Evolutionary conservation across 495 filamentous ascomycete species (phyloP).

Genomic region (Lasiosphaeria miniovina): DNA sequence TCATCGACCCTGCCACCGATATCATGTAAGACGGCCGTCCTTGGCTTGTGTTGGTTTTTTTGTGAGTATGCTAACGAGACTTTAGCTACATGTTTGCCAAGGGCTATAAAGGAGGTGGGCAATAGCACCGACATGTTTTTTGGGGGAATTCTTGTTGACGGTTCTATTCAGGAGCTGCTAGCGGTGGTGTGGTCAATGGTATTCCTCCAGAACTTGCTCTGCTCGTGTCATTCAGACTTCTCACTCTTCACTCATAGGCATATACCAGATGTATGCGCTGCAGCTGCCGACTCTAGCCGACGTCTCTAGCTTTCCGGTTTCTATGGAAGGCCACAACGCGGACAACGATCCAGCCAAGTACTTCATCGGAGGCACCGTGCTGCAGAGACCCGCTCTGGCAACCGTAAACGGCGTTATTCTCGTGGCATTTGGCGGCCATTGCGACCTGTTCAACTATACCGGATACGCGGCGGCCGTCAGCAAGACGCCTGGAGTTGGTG

Average conservation of each 20-base stretch:
- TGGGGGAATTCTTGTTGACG: no score
- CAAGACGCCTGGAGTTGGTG: slow-evolving; percentile 28
- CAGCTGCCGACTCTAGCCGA: slow-evolving; percentile 35
- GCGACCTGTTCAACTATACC: slow-evolving; percentile 48
- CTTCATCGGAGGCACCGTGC: slow-evolving; percentile 42
- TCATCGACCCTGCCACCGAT: slow-evolving; percentile 36
- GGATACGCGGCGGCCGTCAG: slow-evolving; percentile 38
- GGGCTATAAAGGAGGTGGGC: slow-evolving; percentile 28
- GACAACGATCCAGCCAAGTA: slow-evolving; percentile 40
- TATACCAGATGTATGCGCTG: slow-evolving; percentile 38
- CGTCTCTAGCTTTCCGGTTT: slow-evolving; percentile 35
- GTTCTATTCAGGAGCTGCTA: slow-evolving; percentile 9
- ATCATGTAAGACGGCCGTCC: slow-evolving; percentile 20
- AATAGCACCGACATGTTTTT: no score
- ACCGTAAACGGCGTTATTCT: slow-evolving; percentile 31
- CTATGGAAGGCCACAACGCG: slow-evolving; percentile 37
- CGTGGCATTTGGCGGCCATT: slow-evolving; percentile 45
- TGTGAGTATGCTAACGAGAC: neutral
- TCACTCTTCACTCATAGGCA: slow-evolving; percentile 13
- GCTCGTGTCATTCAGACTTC: slow-evolving; percentile 2
- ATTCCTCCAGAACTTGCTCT: neutral
- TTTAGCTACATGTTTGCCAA: slow-evolving; percentile 39
- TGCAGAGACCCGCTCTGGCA: slow-evolving; percentile 40
- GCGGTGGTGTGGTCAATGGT: slow-evolving; percentile 31
- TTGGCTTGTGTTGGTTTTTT: neutral